phyloP scores from a whole-genome alignment of 2,329 filamentous ascomycete genomes.

The Paecilomyces dactylethromorphus region DNA sequence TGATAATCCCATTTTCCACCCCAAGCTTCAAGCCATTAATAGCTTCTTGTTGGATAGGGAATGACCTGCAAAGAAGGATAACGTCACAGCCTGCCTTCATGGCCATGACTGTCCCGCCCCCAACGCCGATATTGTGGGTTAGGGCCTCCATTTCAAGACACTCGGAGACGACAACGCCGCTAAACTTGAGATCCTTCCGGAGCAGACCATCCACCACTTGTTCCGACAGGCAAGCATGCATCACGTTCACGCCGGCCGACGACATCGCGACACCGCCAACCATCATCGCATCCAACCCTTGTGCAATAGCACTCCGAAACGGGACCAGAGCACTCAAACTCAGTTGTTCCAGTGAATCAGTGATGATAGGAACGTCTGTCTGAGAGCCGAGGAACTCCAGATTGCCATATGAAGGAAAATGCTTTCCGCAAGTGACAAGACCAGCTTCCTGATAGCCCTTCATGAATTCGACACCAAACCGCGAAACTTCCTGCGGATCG shows the following conservation, averaged over 20 bases:
- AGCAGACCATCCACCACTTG: constrained; percentile 88
- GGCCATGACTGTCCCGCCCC: constrained; percentile 94
- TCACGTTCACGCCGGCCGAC: constrained; percentile 85
- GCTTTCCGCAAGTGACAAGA: constrained; percentile 83
- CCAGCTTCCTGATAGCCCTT: constrained; percentile 90
- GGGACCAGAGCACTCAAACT: constrained; percentile 87
- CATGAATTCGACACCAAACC: constrained; percentile 84
- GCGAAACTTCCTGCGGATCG: constrained; percentile 89
- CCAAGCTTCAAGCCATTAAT: constrained; percentile 84
- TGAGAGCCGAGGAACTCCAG: constrained; percentile 88
- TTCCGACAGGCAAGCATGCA: constrained; percentile 88
- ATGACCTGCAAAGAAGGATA: constrained; percentile 80
- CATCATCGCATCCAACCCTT: constrained; percentile 90
- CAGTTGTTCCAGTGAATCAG: constrained; percentile 85
- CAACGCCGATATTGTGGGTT: constrained; percentile 93
- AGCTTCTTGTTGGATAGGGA: constrained; percentile 82
- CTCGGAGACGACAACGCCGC: constrained; percentile 89
- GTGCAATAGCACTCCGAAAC: constrained; percentile 81
- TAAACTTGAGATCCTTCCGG: constrained; percentile 80
- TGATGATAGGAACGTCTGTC: constrained; percentile 89
- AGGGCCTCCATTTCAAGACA: constrained; percentile 96
- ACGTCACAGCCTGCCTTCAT: constrained; percentile 94
- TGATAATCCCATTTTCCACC: constrained; percentile 83
- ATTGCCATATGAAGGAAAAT: constrained; percentile 94
- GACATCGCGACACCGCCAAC: constrained; percentile 91